Evolutionary conservation across 371 early-diverging fungal genomes (phyloP).

Genomic region (Syncephalastrum sp.): DNA sequence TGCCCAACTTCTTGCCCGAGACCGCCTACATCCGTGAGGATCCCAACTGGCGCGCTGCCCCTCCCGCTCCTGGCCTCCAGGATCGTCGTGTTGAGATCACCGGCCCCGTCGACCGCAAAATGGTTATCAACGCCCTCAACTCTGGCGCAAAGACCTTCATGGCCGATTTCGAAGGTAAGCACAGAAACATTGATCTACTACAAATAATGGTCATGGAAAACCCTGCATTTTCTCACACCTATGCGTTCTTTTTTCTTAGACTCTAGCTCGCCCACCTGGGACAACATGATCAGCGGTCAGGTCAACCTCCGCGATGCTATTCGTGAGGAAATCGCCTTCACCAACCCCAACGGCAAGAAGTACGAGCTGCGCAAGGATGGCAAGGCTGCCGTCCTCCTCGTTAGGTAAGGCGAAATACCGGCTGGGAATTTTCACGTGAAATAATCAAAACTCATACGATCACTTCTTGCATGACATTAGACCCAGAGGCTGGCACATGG

Average conservation of each 20-base stretch:
- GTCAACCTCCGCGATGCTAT: slow-evolving; percentile 91
- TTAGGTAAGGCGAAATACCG: slow-evolving; percentile 56
- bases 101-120: slow-evolving; percentile 96
- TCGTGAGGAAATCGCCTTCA: slow-evolving; percentile 77
- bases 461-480: slow-evolving; percentile 31
- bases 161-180: slow-evolving; percentile 95
- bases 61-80: slow-evolving; percentile 86
- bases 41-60: slow-evolving; percentile 85
- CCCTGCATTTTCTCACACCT: neutral
- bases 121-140: slow-evolving; percentile 98
- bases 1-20: slow-evolving; percentile 92
- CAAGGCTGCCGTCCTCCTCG: slow-evolving; percentile 82
- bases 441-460: neutral
- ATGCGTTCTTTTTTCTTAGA: slow-evolving; percentile 45
- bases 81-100: slow-evolving; percentile 97
- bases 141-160: slow-evolving; percentile 91
- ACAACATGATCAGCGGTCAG: slow-evolving; percentile 83
- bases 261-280: slow-evolving; percentile 93
- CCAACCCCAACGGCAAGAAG: slow-evolving; percentile 86
- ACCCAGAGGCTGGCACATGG: slow-evolving; percentile 97
- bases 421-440: slow-evolving; percentile 15
- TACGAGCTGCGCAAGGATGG: slow-evolving; percentile 85
- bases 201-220: neutral
- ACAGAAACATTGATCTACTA: neutral
- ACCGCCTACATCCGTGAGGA: slow-evolving; percentile 89